A percentile compares a stretch with the other conserved stretches of the same genome.
These are phyloP conservation scores for Gnomoniopsis sp. DNA, from an alignment of 2,329 filamentous ascomycete species.

Conservation along the genomic window DNA sequence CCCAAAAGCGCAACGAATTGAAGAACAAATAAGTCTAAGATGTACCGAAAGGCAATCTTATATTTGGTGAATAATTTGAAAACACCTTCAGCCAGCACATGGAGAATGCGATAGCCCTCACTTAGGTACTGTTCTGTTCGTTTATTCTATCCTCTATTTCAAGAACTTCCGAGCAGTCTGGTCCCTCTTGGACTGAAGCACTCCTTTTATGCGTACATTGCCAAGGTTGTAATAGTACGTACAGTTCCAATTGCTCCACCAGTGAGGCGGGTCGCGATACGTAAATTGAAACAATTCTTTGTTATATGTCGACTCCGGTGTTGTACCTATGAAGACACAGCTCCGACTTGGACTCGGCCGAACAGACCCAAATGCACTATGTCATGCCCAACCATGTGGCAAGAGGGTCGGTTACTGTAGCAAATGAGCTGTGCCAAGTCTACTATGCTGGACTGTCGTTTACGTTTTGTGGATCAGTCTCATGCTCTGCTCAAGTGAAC, in stretches of 20 bases:
- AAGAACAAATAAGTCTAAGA: neutral
- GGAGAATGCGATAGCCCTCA: too few species aligned
- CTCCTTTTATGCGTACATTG: neutral
- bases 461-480: neutral
- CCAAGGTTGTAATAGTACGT: too few species aligned
- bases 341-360: neutral
- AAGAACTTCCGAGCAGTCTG: neutral
- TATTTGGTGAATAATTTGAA: neutral
- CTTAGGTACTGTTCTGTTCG: too few species aligned
- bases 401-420: neutral
- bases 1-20: neutral
- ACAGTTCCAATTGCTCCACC: neutral
- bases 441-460: neutral
- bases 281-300: neutral
- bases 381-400: neutral
- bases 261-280: neutral
- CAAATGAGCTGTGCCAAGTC: neutral
- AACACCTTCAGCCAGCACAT: neutral
- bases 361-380: neutral
- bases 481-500: neutral
- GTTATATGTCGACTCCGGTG: neutral
- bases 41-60: neutral
- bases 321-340: neutral
- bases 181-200: neutral
- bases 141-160: too few species aligned